These are phyloP conservation scores for Yamadazyma kitorensis DNA, from an alignment of 805 yeast genomes.

Conservation along the genomic window DNA sequence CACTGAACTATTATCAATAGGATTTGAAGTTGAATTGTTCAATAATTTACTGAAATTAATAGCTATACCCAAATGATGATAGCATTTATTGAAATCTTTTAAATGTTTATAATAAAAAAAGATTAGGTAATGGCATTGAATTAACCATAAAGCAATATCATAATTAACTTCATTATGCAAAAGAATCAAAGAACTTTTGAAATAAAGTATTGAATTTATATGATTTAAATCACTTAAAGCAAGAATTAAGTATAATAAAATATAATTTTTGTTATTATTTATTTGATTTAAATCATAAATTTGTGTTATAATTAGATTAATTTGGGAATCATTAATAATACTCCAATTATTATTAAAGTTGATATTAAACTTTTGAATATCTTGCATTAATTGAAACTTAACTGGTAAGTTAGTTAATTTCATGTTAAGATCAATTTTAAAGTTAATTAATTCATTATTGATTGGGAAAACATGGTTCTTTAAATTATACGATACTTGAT, in stretches of 20 bases:
- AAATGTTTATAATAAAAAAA: slow-evolving; percentile 35
- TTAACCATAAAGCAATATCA: slow-evolving; percentile 43
- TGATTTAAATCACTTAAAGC: slow-evolving; percentile 32
- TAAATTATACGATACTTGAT: background rate
- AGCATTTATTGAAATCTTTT: slow-evolving; percentile 1
- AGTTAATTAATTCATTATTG: background rate
- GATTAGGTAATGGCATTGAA: slow-evolving; percentile 37
- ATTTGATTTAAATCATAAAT: slow-evolving; percentile 5
- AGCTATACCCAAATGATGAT: slow-evolving; percentile 7
- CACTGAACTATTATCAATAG: no score
- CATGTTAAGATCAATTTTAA: background rate
- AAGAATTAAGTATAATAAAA: slow-evolving; percentile 36
- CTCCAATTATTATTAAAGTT: slow-evolving; percentile 2
- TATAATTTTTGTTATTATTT: slow-evolving; percentile 8
- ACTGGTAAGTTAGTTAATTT: background rate
- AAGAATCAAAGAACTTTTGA: slow-evolving; percentile 32
- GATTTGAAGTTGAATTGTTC: background rate
- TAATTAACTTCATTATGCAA: slow-evolving; percentile 22
- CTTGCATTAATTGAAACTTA: background rate
- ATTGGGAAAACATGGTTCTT: background rate
- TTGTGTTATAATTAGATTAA: background rate
- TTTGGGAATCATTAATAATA: background rate
- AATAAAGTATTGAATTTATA: slow-evolving; percentile 21
- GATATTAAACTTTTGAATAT: background rate
- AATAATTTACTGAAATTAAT: slow-evolving; percentile 2